Conservation (phyloP, 495 filamentous ascomycete genomes). For the Pseudomonodictys pantanalensis region DNA sequence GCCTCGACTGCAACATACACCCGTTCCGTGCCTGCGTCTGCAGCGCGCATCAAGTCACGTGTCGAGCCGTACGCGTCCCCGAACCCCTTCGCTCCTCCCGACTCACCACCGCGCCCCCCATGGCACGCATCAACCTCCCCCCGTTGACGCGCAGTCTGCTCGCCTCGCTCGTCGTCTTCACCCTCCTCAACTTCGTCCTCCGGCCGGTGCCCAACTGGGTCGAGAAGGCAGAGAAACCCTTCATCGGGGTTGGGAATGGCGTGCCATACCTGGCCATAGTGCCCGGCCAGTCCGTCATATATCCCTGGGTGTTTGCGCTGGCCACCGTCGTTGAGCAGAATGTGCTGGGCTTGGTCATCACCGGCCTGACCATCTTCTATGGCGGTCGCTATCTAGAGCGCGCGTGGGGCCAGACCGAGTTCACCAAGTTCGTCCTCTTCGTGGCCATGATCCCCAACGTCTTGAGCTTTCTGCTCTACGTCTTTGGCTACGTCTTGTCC, state of each 20-base stretch:
- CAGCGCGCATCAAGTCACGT: no score
- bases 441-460: slow-evolving; percentile 76
- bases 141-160: slow-evolving; percentile 84
- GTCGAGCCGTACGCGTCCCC: neutral
- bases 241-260: slow-evolving; percentile 49
- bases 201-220: slow-evolving; percentile 53
- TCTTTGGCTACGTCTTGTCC: slow-evolving; percentile 67
- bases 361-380: slow-evolving; percentile 80
- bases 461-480: slow-evolving; percentile 66
- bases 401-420: slow-evolving; percentile 91
- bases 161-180: slow-evolving; percentile 67
- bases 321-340: slow-evolving; percentile 92
- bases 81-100: neutral
- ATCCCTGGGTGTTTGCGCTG: slow-evolving; percentile 88
- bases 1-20: no score
- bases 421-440: slow-evolving; percentile 84
- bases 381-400: slow-evolving; percentile 93
- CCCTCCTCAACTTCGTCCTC: slow-evolving; percentile 75
- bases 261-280: slow-evolving; percentile 84
- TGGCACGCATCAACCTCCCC: slow-evolving; percentile 88
- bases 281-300: slow-evolving; percentile 75
- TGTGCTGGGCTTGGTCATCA: slow-evolving; percentile 78
- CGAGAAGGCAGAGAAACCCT: slow-evolving; percentile 24
- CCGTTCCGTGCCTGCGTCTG: no score
- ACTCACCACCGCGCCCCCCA: slow-evolving; percentile 34